Evolutionary conservation across 495 filamentous ascomycete genomes (phyloP), one percentile per base, ranked within the genome.

Genomic region (Penicillium canariense): DNA sequence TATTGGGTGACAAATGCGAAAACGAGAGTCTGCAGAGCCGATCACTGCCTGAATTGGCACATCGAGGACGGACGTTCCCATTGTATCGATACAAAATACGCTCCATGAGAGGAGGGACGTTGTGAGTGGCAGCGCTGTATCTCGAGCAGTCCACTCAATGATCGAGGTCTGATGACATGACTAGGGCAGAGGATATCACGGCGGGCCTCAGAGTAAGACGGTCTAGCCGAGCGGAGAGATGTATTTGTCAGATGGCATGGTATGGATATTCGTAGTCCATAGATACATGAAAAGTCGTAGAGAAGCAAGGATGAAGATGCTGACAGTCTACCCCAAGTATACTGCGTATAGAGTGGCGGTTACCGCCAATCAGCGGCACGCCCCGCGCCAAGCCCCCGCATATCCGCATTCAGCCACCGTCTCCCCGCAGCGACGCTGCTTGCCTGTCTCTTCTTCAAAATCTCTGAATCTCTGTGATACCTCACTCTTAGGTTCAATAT

Each of bases 11-110:
- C 22, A 20, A 52, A 44, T 32, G 39, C 39, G 50, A 52, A 42
- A 44, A 35, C 53, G 53, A 55, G 28, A 6, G 14, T 30, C 20
- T 46, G 43, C 43, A 46, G 43, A 43, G 25, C 22, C 22, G 50
- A 63, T 57, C 57, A 2, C 47, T 60, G 18, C 60, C 53, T 26
- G 28, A 63, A 55, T 34, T 20, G 55, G 55, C 48, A 51, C 36
- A 43, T 61, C 40, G 35, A 48, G 52, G 28, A n/a, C n/a, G n/a
- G n/a, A n/a, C n/a, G n/a, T n/a, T n/a, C n/a, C n/a, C n/a, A n/a
- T n/a, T n/a, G n/a, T n/a, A n/a, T n/a, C n/a, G n/a, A n/a, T n/a
- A n/a, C n/a, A n/a, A n/a, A n/a, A n/a, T n/a, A n/a, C n/a, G n/a
- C n/a, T n/a, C n/a, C n/a, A n/a, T n/a, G n/a, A n/a, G n/a, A n/a